phyloP scores from a whole-genome alignment of 176 grass and related monocot species.

The Melocanna baccifera region DNA sequence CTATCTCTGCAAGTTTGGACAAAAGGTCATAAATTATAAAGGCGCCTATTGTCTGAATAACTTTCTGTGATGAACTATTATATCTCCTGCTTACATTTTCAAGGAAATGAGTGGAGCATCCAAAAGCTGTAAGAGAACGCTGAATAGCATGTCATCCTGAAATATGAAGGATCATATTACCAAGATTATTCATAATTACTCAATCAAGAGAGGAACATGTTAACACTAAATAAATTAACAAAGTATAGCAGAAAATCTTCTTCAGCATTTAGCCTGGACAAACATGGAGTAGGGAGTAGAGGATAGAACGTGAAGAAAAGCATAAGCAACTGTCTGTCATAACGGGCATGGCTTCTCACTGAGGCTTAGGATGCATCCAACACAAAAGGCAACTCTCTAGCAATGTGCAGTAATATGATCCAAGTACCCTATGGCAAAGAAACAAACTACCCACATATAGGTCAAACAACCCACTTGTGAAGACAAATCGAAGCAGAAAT shows the following conservation, averaged over 20 bases:
- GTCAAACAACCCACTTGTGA: not conserved
- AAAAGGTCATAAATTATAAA: constrained; percentile 8
- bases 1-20: constrained; percentile 43
- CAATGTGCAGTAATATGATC: not conserved
- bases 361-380: not conserved
- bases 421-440: not conserved
- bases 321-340: not conserved
- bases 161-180: constrained; percentile 28
- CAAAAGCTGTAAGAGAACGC: constrained; percentile 69
- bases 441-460: not conserved
- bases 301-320: not conserved
- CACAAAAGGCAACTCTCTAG: constrained; percentile 3
- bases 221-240: constrained; percentile 10
- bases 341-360: not conserved
- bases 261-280: not conserved
- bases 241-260: constrained; percentile 15
- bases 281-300: not conserved
- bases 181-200: constrained; percentile 8
- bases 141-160: constrained; percentile 90
- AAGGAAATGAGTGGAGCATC: constrained; percentile 55
- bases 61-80: not conserved
- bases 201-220: not conserved
- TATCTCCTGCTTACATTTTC: constrained; percentile 54
- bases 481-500: not conserved
- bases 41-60: not conserved